phyloP scores from a whole-genome alignment of 1,284 basidiomycete genomes.

The Cerrena zonata region DNA sequence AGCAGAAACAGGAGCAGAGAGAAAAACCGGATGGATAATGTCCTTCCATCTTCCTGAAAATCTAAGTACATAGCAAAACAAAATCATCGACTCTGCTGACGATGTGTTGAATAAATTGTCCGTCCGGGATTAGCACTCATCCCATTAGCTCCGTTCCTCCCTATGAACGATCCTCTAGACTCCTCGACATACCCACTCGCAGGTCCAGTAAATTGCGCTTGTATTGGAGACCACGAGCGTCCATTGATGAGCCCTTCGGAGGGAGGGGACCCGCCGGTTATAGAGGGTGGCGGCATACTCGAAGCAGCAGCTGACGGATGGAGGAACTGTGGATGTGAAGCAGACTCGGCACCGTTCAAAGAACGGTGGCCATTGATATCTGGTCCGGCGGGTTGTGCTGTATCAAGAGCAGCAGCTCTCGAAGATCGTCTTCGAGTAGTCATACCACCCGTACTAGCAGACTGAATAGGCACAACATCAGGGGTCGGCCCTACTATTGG shows the following conservation, averaged over 20 bases:
- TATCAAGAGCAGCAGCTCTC: not conserved
- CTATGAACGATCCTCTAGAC: constrained; percentile 13
- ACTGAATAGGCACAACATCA: constrained; percentile 3
- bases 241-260: constrained; percentile 1
- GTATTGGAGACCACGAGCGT: constrained; percentile 6
- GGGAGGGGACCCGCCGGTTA: constrained; percentile 1
- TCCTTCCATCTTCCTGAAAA: not conserved
- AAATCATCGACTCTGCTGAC: constrained; percentile 9
- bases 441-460: constrained; percentile 6
- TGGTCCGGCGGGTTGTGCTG: not conserved
- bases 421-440: constrained; percentile 3
- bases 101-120: constrained; percentile 30
- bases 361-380: not conserved
- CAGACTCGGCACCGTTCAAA: not conserved
- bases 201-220: constrained; percentile 17
- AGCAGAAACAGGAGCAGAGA: no score
- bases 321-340: not conserved
- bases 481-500: not conserved
- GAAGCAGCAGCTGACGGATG: not conserved
- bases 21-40: not conserved
- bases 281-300: constrained; percentile 2
- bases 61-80: not conserved
- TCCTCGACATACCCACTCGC: constrained; percentile 23
- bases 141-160: constrained; percentile 13
- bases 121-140: constrained; percentile 25